Percentiles rank a stretch among this genome's conserved stretches.
Evolutionary conservation across 148 eudicot genomes (phyloP).

Genomic region (Vaccinium corymbosum): DNA sequence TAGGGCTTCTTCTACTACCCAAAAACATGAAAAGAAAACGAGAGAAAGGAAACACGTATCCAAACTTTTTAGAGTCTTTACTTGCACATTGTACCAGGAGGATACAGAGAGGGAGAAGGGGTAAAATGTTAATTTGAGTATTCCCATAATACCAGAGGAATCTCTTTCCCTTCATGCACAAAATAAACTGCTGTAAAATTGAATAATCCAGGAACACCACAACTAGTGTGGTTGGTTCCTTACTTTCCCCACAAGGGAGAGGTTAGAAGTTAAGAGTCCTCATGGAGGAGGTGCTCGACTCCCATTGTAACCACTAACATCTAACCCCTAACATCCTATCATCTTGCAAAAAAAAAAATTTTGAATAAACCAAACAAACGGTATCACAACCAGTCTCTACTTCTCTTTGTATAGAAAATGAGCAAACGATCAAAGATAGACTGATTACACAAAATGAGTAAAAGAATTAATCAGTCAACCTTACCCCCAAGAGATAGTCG

Average conservation of each 20-base stretch:
- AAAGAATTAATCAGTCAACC: not conserved
- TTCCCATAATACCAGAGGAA: not conserved
- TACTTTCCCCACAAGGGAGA: no score
- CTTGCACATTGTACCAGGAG: not conserved
- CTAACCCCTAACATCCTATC: no score
- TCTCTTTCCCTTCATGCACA: not conserved
- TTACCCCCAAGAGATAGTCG: slow-evolving; percentile 97
- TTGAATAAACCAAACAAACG: not conserved
- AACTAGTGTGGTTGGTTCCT: no score
- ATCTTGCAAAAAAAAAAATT: not conserved
- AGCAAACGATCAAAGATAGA: not conserved
- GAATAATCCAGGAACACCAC: not conserved
- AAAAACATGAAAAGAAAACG: not conserved
- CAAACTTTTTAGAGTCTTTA: not conserved
- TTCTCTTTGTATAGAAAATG: not conserved
- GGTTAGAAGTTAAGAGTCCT: no score
- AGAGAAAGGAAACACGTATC: not conserved
- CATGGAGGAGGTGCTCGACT: no score
- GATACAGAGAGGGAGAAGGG: not conserved
- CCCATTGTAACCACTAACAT: no score
- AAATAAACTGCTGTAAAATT: not conserved
- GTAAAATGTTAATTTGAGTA: not conserved
- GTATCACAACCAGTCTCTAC: not conserved
- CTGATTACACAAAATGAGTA: not conserved
- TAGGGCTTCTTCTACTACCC: slow-evolving; percentile 12